These are phyloP conservation scores for Pseudogymnoascus sp. DNA, from an alignment of 2,329 filamentous ascomycete species.

Conservation along the genomic window DNA sequence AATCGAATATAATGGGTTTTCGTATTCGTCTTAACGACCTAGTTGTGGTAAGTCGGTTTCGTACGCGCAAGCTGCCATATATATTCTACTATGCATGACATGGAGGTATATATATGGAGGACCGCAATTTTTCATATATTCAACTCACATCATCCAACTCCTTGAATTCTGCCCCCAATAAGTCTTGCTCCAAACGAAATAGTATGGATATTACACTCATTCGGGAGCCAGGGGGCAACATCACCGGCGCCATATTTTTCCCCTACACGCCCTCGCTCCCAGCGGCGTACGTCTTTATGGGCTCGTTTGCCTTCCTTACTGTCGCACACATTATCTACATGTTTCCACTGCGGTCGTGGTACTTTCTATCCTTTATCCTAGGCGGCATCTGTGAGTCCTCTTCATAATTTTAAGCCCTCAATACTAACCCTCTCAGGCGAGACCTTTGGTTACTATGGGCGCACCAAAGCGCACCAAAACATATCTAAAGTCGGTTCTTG, in stretches of 20 bases:
- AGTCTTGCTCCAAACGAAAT: not conserved
- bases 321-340: constrained; percentile 15
- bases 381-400: not conserved
- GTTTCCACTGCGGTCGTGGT: constrained; percentile 12
- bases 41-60: not conserved
- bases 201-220: not conserved
- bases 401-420: not conserved
- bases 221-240: not conserved
- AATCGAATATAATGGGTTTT: not conserved
- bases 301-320: constrained; percentile 13
- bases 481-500: constrained; percentile 23
- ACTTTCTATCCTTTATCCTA: not conserved
- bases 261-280: constrained; percentile 13
- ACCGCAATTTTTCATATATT: not conserved
- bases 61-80: not conserved
- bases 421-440: not conserved
- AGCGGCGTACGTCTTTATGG: constrained; percentile 16
- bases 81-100: not conserved
- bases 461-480: not conserved
- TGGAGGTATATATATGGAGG: not conserved
- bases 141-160: not conserved
- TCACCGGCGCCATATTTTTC: not conserved
- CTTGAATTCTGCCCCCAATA: not conserved
- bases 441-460: constrained; percentile 4
- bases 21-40: not conserved